Conservation (phyloP, 768 basidiomycete genomes). For the Macrolepiota dolichaula region DNA sequence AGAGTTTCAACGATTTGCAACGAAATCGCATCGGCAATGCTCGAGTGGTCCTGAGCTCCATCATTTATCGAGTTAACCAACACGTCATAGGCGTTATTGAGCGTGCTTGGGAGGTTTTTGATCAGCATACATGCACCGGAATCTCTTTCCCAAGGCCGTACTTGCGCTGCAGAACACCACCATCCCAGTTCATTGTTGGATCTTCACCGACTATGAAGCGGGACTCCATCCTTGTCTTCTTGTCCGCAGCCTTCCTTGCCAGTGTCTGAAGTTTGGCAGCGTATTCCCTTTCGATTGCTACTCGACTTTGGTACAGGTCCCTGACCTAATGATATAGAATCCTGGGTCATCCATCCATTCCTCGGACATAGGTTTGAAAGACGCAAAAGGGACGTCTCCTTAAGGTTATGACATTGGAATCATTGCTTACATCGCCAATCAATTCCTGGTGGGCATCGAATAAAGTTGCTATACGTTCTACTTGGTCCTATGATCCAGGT, state of each 20-base stretch:
- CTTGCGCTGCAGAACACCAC: slow-evolving; percentile 53
- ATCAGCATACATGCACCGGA: not conserved
- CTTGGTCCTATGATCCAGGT: slow-evolving; percentile 57
- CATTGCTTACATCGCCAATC: slow-evolving; percentile 53
- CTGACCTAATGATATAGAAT: slow-evolving; percentile 46
- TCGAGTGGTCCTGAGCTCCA: slow-evolving; percentile 66
- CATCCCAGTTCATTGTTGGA: slow-evolving; percentile 61
- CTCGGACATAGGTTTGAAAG: not conserved
- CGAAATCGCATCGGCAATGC: slow-evolving; percentile 58
- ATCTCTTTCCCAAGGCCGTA: slow-evolving; percentile 19
- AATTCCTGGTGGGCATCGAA: slow-evolving; percentile 67
- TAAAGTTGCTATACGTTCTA: slow-evolving; percentile 53
- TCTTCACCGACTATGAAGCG: slow-evolving; percentile 61
- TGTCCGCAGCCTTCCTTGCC: slow-evolving; percentile 65
- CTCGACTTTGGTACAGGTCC: slow-evolving; percentile 67
- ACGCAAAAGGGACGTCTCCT: not conserved
- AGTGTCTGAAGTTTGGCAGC: slow-evolving; percentile 66
- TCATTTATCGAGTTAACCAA: slow-evolving; percentile 59
- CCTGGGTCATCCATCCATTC: not conserved
- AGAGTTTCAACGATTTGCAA: slow-evolving; percentile 64
- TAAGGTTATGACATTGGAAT: not conserved
- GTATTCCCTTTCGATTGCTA: slow-evolving; percentile 74
- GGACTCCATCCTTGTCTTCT: slow-evolving; percentile 57
- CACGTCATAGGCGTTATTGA: slow-evolving; percentile 68
- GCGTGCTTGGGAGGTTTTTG: slow-evolving; percentile 48